Conservation (phyloP, 2,329 filamentous ascomycete genomes). For the Colletotrichum sp. region DNA sequence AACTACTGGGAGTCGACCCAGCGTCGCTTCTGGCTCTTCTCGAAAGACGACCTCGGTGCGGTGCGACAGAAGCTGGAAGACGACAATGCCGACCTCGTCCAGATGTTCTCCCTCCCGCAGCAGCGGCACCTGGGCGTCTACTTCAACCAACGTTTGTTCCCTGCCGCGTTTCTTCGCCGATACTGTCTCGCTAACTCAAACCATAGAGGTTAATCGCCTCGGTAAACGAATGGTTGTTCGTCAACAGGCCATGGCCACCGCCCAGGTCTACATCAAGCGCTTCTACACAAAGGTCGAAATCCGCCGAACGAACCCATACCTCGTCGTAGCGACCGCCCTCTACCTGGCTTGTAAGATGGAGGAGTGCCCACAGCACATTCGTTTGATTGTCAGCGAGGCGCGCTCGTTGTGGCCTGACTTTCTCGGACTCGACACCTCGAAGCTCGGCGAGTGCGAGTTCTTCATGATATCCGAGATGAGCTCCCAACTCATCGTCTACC, state of each 20-base stretch:
- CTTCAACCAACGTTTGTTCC: slow-evolving; percentile 77
- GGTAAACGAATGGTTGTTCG: slow-evolving; percentile 83
- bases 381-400: slow-evolving; percentile 86
- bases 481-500: slow-evolving; percentile 87
- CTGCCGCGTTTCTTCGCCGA: background rate
- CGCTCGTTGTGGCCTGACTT: slow-evolving; percentile 84
- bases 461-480: slow-evolving; percentile 89
- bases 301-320: slow-evolving; percentile 89
- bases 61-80: slow-evolving; percentile 80
- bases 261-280: slow-evolving; percentile 91
- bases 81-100: slow-evolving; percentile 74
- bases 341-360: slow-evolving; percentile 99
- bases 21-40: slow-evolving; percentile 85
- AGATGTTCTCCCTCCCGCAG: slow-evolving; percentile 83
- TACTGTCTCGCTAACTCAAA: background rate
- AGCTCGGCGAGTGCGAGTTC: slow-evolving; percentile 93
- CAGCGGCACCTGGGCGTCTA: slow-evolving; percentile 85
- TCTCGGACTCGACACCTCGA: slow-evolving; percentile 76
- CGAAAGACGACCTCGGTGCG: slow-evolving; percentile 70
- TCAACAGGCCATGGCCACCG: slow-evolving; percentile 92
- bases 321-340: slow-evolving; percentile 89
- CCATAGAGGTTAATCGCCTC: slow-evolving; percentile 77
- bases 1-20: slow-evolving; percentile 98
- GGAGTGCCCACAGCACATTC: slow-evolving; percentile 94
- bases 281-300: slow-evolving; percentile 94